Evolutionary conservation across 352 stramenopile genomes (phyloP), one percentile per base, ranked within the genome.

Genomic region (Globisporangium cystogenes): DNA sequence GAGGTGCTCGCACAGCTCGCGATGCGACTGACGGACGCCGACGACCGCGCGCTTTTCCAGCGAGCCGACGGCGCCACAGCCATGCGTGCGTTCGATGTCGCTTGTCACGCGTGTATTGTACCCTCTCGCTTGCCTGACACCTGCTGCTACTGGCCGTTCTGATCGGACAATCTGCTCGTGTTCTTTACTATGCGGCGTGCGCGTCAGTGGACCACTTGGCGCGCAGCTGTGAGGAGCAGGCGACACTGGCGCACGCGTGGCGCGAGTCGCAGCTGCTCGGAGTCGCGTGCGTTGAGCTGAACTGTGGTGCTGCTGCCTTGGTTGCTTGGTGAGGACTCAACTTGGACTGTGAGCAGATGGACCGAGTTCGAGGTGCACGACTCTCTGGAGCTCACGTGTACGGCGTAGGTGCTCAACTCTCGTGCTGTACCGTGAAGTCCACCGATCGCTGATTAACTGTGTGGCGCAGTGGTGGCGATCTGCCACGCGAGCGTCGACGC

Each of bases 401-500:
- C 20, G 51, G 14, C 3, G 4, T 2, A 46, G 14, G n/a, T 1
- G 6, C 49, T 46, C 7, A 8, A n/a, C n/a, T 27, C 4, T 20
- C 11, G 51, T 24, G 14, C 8, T 33, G 11, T 31, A 21, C 27
- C 51, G 10, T 23, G 45, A n/a, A 29, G 26, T 15, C 15, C 8
- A 26, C 16, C 20, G 26, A 14, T 21, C 37, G 7, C 21, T 18
- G 20, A 8, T 21, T 20, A n/a, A 3, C 16, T 24, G 11, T 16
- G 16, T 21, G 7, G 5, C 37, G 20, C 36, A 85, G 67, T 89
- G 18, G 61, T 89, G 14, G 72, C 66, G 2, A 49, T 90, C 7
- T 82, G 68, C 23, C 81, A 91, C 33, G 72, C 65, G 0, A 74
- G 70, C n/a, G 67, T 91, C 37, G 78, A 88, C 29, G 57, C 60